Percentiles rank a stretch among this genome's conserved stretches.
Conservation (phyloP, 2,329 filamentous ascomycete species). For the Pseudohalonectria lignicola region DNA sequence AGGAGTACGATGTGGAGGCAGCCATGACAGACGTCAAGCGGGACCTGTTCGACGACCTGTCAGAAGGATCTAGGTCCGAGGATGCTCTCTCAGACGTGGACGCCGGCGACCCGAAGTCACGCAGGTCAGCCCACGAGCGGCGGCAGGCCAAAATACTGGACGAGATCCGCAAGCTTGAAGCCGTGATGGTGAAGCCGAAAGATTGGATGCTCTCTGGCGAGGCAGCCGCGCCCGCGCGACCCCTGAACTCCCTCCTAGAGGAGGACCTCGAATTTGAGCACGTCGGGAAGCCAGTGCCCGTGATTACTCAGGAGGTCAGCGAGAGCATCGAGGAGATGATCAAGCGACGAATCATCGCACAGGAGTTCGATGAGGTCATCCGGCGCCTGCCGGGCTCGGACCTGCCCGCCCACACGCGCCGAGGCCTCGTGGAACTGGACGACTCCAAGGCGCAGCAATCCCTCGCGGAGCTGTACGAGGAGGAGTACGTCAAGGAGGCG, state of each 20-base stretch:
- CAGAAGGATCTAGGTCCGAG: conserved; percentile 23
- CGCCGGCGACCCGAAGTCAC: conserved; percentile 58
- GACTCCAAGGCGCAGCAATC: conserved; percentile 81
- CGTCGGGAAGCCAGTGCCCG: conserved; percentile 84
- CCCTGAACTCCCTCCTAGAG: conserved; percentile 84
- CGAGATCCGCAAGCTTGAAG: conserved; percentile 86
- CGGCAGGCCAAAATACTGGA: conserved; percentile 75
- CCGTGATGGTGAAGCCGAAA: conserved; percentile 77
- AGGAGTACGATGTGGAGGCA: conserved; percentile 48
- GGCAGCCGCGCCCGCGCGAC: conserved; percentile 70
- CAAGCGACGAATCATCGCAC: conserved; percentile 80
- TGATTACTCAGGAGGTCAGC: conserved; percentile 83
- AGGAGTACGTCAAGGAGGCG: conserved; percentile 69
- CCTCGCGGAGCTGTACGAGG: conserved; percentile 87
- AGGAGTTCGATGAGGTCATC: conserved; percentile 86
- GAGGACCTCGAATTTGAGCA: conserved; percentile 95
- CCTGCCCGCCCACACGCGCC: conserved; percentile 47
- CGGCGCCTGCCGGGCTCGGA: conserved; percentile 68
- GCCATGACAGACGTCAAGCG: conserved; percentile 16
- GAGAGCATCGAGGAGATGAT: conserved; percentile 90
- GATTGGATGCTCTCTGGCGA: conserved; percentile 88
- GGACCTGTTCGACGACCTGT: conserved; percentile 65
- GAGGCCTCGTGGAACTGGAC: conserved; percentile 70
- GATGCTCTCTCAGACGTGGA: conserved; percentile 56
- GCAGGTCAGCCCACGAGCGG: conserved; percentile 75